Evolutionary conservation across 805 yeast species (phyloP).

Genomic region (Komagataella populi): DNA sequence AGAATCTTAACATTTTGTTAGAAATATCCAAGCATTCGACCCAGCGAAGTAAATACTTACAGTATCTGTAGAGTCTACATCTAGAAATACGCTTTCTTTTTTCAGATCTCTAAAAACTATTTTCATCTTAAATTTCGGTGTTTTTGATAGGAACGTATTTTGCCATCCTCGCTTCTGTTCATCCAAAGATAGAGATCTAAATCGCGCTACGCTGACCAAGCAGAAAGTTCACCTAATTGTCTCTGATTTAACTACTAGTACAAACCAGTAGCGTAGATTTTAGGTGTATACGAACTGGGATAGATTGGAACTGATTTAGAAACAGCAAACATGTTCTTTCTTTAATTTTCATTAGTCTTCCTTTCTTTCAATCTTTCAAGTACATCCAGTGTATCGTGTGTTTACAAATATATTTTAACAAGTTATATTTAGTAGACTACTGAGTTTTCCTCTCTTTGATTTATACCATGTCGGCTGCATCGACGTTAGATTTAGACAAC

Average conservation of each 20-base stretch:
- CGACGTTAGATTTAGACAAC: not conserved
- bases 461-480: not conserved
- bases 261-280: too few species aligned
- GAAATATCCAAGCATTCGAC: not conserved
- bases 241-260: too few species aligned
- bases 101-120: slow-evolving; percentile 83
- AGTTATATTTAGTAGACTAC: not conserved
- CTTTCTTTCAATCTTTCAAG: too few species aligned
- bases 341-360: too few species aligned
- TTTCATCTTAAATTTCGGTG: slow-evolving; percentile 36
- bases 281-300: too few species aligned
- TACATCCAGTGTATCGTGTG: not conserved
- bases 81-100: slow-evolving; percentile 75
- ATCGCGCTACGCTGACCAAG: not conserved
- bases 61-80: slow-evolving; percentile 54
- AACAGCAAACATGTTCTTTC: too few species aligned
- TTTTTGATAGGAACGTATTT: not conserved
- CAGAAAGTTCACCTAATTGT: not conserved
- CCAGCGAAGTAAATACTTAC: slow-evolving; percentile 24
- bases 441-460: not conserved
- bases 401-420: too few species aligned
- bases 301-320: too few species aligned
- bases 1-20: slow-evolving; percentile 23
- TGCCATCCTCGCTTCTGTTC: not conserved
- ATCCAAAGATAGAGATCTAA: too few species aligned